Evolutionary conservation across 2,329 filamentous ascomycete species (phyloP).

Genomic region (Ampelomyces quisqualis): DNA sequence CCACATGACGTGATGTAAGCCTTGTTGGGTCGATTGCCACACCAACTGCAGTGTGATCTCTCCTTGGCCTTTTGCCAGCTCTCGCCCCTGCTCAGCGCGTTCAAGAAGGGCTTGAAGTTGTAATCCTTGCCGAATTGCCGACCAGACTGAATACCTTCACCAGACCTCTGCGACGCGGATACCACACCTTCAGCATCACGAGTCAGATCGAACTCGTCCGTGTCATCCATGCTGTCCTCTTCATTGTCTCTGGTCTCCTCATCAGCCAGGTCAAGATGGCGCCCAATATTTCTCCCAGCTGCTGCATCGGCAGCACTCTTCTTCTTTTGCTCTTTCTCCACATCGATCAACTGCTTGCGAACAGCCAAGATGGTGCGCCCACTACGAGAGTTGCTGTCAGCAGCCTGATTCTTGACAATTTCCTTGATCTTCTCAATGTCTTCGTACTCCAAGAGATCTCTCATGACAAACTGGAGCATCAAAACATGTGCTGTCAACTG

Average conservation of each 20-base stretch:
- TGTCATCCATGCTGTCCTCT: too few species aligned
- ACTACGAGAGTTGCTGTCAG: slow-evolving; percentile 7
- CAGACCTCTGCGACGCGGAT: too few species aligned
- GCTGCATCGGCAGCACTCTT: slow-evolving; percentile 8
- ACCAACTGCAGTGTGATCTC: slow-evolving; percentile 48
- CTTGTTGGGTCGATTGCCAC: slow-evolving; percentile 42
- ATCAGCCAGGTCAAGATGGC: slow-evolving; percentile 5
- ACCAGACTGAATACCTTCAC: too few species aligned
- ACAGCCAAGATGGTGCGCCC: slow-evolving; percentile 28
- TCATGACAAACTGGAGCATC: slow-evolving; percentile 50
- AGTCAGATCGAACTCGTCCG: too few species aligned
- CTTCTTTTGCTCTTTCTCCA: slow-evolving; percentile 21
- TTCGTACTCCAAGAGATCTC: slow-evolving; percentile 47
- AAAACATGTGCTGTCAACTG: slow-evolving; percentile 55
- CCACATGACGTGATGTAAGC: slow-evolving; percentile 54
- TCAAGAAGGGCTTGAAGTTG: slow-evolving; percentile 47
- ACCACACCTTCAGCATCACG: too few species aligned
- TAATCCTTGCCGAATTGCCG: slow-evolving; percentile 42
- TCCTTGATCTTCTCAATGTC: slow-evolving; percentile 50
- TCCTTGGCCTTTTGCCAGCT: slow-evolving; percentile 46
- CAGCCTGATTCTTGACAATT: slow-evolving; percentile 28
- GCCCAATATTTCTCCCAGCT: too few species aligned
- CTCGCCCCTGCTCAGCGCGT: slow-evolving; percentile 34
- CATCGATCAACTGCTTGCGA: slow-evolving; percentile 32
- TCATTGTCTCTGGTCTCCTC: slow-evolving; percentile 9